phyloP scores from a whole-genome alignment of 441 rosid species.

The Populus hybrid region DNA sequence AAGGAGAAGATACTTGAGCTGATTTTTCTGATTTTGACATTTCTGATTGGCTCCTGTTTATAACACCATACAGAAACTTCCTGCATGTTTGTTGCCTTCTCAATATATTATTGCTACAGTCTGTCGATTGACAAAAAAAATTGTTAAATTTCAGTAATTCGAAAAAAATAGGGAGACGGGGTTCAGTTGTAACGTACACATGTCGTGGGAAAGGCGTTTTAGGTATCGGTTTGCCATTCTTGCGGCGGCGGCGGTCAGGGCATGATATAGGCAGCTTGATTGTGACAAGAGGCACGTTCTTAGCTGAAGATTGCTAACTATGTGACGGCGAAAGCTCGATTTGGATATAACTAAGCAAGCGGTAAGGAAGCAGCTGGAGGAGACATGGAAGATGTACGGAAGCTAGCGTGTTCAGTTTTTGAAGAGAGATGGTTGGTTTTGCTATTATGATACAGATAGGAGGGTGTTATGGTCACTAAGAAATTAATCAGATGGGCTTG shows the following conservation, averaged over 20 bases:
- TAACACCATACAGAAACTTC: slow-evolving; percentile 37
- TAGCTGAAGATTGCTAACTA: not conserved
- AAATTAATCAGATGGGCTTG: not conserved
- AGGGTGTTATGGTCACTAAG: not conserved
- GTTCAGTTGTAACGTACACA: slow-evolving; percentile 23
- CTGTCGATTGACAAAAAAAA: slow-evolving; percentile 24
- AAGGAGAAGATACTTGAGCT: slow-evolving; percentile 32
- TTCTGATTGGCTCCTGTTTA: slow-evolving; percentile 43
- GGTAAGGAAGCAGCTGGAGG: not conserved
- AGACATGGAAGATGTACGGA: not conserved
- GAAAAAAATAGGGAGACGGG: not conserved
- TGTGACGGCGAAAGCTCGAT: not conserved
- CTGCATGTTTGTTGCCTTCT: slow-evolving; percentile 35
- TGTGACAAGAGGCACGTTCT: not conserved
- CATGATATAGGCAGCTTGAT: not conserved
- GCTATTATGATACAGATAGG: not conserved
- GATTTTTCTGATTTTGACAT: slow-evolving; percentile 35
- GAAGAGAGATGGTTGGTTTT: not conserved
- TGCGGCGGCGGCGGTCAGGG: not conserved
- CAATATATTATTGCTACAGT: slow-evolving; percentile 26
- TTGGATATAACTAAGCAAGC: not conserved
- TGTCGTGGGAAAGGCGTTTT: slow-evolving; percentile 29
- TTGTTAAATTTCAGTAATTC: not conserved
- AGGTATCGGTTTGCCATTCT: slow-evolving; percentile 34
- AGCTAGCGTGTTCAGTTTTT: not conserved